These are phyloP conservation scores for Fusarium tricinctum DNA, from an alignment of 2,329 filamentous ascomycete species.

Conservation along the genomic window DNA sequence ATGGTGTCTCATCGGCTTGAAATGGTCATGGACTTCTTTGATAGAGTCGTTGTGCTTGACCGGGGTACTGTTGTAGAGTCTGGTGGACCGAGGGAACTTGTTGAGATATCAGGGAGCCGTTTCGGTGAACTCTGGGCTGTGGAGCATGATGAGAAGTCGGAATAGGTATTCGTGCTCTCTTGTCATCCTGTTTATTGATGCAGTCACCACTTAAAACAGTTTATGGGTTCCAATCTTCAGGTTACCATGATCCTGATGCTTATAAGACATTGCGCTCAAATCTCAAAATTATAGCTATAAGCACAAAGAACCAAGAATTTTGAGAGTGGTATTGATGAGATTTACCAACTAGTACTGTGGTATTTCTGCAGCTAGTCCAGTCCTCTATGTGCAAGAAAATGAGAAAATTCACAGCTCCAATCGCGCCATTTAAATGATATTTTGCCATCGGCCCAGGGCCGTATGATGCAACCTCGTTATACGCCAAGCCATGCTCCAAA, in stretches of 20 bases:
- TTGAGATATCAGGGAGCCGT: slow-evolving; percentile 45
- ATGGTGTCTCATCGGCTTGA: slow-evolving; percentile 63
- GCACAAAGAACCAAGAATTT: too few relatives aligned
- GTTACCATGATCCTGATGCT: too few relatives aligned
- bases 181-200: not conserved
- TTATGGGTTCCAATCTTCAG: too few relatives aligned
- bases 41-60: slow-evolving; percentile 66
- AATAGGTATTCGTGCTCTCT: slow-evolving; percentile 4
- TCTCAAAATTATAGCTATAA: too few relatives aligned
- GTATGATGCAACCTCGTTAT: slow-evolving; percentile 16
- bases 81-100: slow-evolving; percentile 46
- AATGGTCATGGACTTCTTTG: slow-evolving; percentile 66
- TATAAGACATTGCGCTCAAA: too few relatives aligned
- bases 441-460: slow-evolving; percentile 2
- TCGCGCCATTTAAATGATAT: slow-evolving; percentile 19
- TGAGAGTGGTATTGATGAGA: too few relatives aligned
- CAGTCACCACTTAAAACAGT: too few relatives aligned
- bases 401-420: slow-evolving; percentile 1
- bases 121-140: slow-evolving; percentile 54
- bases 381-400: not conserved
- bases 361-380: not conserved
- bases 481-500: slow-evolving; percentile 31
- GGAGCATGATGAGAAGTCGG: slow-evolving; percentile 28
- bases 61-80: slow-evolving; percentile 61
- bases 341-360: too few relatives aligned